Evolutionary conservation across 2,329 filamentous ascomycete genomes (phyloP).

Genomic region (Lachnellula hyalina): DNA sequence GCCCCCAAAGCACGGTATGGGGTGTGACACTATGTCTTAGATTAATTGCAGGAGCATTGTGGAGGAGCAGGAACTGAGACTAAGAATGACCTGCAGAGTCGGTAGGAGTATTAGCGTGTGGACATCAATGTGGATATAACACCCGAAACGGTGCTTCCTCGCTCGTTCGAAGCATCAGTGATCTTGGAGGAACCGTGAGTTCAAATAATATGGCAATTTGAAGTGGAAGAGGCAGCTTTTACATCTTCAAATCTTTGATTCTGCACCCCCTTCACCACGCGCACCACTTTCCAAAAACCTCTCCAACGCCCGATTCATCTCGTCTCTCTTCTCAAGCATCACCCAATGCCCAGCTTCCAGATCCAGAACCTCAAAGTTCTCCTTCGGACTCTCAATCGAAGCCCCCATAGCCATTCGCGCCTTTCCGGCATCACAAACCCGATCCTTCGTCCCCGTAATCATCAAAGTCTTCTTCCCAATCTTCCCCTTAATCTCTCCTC

Average conservation of each 20-base stretch:
- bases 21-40: no score
- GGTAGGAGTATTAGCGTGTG: no score
- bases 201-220: no score
- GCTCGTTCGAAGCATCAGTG: no score
- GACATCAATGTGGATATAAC: no score
- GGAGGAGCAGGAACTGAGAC: no score
- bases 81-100: no score
- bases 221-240: neutral
- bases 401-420: conserved; percentile 8
- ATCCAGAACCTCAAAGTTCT: conserved; percentile 11
- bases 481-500: conserved; percentile 6
- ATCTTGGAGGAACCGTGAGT: no score
- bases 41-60: no score
- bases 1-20: no score
- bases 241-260: neutral
- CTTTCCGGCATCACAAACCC: conserved; percentile 5
- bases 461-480: conserved; percentile 15
- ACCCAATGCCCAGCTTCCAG: conserved; percentile 23
- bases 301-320: conserved; percentile 11
- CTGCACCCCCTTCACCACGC: neutral
- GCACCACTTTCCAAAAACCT: conserved; percentile 5
- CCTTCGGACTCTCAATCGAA: conserved; percentile 2
- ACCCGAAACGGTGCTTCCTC: no score
- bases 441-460: conserved; percentile 13
- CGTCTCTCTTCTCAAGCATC: conserved; percentile 18